Base-by-base conservation (phyloP, 2,329 filamentous ascomycete species). In the Aphanocladium album region DNA sequence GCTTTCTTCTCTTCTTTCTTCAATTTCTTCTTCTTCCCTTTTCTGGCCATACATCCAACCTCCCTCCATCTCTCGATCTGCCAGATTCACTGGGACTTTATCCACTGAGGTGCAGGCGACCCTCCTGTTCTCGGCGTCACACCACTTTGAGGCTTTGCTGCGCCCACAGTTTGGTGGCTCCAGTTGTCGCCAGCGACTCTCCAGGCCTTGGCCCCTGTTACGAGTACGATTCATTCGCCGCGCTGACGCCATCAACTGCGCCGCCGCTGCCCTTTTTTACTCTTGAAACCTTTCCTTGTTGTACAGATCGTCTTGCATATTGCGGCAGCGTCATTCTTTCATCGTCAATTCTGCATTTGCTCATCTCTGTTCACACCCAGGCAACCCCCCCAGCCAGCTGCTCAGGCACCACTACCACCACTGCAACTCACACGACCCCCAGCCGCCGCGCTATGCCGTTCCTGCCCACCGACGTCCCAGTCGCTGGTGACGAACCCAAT, bases 381-480 rank as follows among this genome's bases (percentile, higher is more conserved):
- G 51, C 51, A 25, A 46, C 39, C 21, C 17, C 27, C 53, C 25
- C 46, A n/a, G 39, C 53, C 23, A 55, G n/a, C 53, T 39, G n/a
- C n/a, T n/a, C 11, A 12, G 25, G 25, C 17, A 33, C n/a, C 30
- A 47, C 19, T 3, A 47, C 45, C 21, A 23, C 2, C 12, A 19
- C 21, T 12, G 33, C 33, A 35, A 35, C 6, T 35, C 33, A 12
- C 33, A 35, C 12, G 33, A 6, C 33, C 51, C 51, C 51, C 27
- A 25, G 53, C 37, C 9, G 33, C 37, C 53, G 17, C 43, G 55
- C 45, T 41, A 57, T 57, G 55, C 30, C 55, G 12, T 57, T 57
- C 16, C 37, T 58, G 37, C 57, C 47, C 19, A 49, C 27, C 41
- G 19, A 17, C 49, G 17, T 25, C 47, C 9, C 47, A n/a, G 37